Evolutionary conservation across 768 basidiomycete genomes (phyloP).

Genomic region (Serendipita vermifera): DNA sequence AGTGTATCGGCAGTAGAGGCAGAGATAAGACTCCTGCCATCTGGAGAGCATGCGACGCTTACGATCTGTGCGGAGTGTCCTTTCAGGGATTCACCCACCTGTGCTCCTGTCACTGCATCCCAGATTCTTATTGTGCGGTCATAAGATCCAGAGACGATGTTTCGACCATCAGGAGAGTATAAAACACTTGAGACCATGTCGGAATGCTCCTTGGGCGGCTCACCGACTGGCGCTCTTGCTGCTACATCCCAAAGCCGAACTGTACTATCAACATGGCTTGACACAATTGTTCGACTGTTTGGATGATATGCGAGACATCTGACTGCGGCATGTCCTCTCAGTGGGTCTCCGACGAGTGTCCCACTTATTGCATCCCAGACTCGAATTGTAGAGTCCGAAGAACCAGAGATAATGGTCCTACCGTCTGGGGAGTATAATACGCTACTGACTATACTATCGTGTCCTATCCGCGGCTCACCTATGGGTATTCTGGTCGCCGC

Average conservation of each 20-base stretch:
- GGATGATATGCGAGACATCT: no score
- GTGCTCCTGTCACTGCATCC: conserved; percentile 18
- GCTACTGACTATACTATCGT: no score
- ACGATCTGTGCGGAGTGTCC: no score
- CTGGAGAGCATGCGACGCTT: conserved; percentile 18
- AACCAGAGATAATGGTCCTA: no score
- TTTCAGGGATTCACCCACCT: conserved; percentile 16
- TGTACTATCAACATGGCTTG: conserved; percentile 22
- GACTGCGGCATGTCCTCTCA: no score
- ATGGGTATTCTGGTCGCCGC: no score
- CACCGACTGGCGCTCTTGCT: conserved; percentile 12
- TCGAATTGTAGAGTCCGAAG: no score
- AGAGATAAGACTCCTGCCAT: conserved; percentile 15
- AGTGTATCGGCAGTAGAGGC: no score
- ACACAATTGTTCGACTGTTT: conserved; percentile 9
- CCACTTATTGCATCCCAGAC: no score
- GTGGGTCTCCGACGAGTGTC: no score
- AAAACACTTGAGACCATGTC: conserved; percentile 9
- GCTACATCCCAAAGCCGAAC: conserved; percentile 6
- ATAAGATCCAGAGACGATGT: conserved; percentile 10
- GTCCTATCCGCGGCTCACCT: no score
- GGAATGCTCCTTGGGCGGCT: background rate
- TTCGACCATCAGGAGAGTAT: background rate
- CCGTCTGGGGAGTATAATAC: no score
- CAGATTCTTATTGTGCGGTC: conserved; percentile 12